Evolutionary conservation across 78 protist genomes (phyloP).

Genomic region (Dictyostelium intermedium): DNA sequence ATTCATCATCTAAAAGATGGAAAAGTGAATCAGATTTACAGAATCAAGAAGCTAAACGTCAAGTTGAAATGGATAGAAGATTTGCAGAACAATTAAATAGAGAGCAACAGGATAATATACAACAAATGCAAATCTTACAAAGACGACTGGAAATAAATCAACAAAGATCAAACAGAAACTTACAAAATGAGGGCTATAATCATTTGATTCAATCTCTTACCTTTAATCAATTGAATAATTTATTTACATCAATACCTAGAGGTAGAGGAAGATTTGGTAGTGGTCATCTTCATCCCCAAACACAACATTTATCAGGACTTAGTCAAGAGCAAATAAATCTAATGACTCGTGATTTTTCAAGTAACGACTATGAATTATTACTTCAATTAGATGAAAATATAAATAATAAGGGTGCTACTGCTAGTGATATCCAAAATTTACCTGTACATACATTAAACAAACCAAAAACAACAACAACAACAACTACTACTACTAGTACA

Average conservation of each 20-base stretch:
- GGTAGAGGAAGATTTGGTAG: not conserved
- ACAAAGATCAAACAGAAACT: not conserved
- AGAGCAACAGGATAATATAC: not conserved
- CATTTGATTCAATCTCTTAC: not conserved
- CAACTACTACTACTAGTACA: not conserved
- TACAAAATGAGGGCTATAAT: no score
- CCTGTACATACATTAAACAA: slow-evolving; percentile 15
- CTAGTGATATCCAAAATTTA: not conserved
- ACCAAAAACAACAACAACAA: not conserved
- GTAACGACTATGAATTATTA: slow-evolving; percentile 56
- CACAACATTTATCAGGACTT: not conserved
- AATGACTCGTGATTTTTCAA: slow-evolving; percentile 35
- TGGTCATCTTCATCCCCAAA: not conserved
- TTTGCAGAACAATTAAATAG: not conserved
- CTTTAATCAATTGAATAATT: not conserved
- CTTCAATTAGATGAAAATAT: slow-evolving; percentile 45
- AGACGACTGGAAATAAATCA: not conserved
- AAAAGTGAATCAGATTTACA: not conserved
- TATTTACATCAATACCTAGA: not conserved
- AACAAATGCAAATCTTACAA: not conserved
- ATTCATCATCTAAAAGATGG: not conserved
- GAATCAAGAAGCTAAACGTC: not conserved
- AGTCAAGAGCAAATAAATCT: slow-evolving; percentile 20
- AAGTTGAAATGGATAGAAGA: slow-evolving; percentile 5
- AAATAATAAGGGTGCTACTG: slow-evolving; percentile 55